Percentiles rank a stretch among this genome's conserved stretches.
Conservation (phyloP, 495 filamentous ascomycete genomes). For the Cetradonia linearis region DNA sequence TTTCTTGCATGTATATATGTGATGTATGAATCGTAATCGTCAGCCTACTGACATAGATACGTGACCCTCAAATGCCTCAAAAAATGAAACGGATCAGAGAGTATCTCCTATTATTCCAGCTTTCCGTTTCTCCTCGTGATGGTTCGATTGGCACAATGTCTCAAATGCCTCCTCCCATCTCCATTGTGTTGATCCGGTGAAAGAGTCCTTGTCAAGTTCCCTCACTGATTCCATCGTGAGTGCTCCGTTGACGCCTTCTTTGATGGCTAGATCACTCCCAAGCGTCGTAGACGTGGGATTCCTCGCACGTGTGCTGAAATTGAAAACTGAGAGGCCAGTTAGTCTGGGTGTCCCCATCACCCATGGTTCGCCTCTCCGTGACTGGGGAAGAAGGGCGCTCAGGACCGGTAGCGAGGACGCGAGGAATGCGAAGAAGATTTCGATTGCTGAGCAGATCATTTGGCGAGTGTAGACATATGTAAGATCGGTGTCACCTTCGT, state of each 20-base stretch:
- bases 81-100: not conserved
- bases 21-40: not conserved
- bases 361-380: not conserved
- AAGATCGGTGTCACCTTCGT: not conserved
- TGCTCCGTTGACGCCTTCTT: not conserved
- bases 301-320: not conserved
- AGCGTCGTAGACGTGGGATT: not conserved
- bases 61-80: not conserved
- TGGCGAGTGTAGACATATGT: not conserved
- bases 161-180: not conserved
- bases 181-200: not conserved
- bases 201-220: constrained; percentile 10
- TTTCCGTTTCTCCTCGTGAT: not conserved
- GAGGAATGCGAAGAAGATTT: not conserved
- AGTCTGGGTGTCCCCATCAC: not conserved
- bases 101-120: not conserved
- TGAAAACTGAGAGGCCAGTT: not conserved
- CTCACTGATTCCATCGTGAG: not conserved
- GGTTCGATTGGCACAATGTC: not conserved
- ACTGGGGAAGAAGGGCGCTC: not conserved
- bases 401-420: not conserved
- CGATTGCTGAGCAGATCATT: not conserved
- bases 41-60: not conserved
- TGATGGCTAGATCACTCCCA: not conserved
- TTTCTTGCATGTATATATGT: no score